These are phyloP conservation scores for Phoma sp. DNA, from an alignment of 2,329 filamentous ascomycete species.

Conservation along the genomic window DNA sequence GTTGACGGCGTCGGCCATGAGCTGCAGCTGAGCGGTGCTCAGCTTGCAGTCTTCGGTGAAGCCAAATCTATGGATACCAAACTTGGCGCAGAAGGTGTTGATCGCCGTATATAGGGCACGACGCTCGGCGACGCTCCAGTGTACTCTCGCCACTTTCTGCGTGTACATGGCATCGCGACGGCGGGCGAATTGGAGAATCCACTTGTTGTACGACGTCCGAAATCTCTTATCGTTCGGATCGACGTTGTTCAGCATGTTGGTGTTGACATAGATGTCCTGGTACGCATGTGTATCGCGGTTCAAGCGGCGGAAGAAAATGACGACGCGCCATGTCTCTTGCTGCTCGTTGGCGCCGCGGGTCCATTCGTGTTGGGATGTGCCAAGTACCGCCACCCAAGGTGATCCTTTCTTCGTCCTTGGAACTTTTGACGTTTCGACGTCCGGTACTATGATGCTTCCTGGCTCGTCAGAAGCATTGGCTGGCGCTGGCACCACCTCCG, in stretches of 20 bases:
- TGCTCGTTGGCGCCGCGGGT: neutral
- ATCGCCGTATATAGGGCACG: slow-evolving; percentile 9
- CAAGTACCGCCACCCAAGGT: neutral
- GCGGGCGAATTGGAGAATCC: slow-evolving; percentile 20
- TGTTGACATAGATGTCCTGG: slow-evolving; percentile 9
- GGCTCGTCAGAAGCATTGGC: neutral
- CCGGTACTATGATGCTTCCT: slow-evolving; percentile 1
- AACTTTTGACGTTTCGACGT: neutral
- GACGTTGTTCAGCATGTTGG: slow-evolving; percentile 4
- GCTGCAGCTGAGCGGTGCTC: neutral
- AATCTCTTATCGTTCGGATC: slow-evolving; percentile 14
- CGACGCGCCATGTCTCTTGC: slow-evolving; percentile 6
- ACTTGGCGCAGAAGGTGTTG: slow-evolving; percentile 12
- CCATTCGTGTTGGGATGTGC: slow-evolving; percentile 4
- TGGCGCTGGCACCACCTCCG: neutral
- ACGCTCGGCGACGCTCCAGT: slow-evolving; percentile 16
- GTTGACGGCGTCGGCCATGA: slow-evolving; percentile 12
- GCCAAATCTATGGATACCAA: slow-evolving; percentile 12
- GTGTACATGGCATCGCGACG: slow-evolving; percentile 12
- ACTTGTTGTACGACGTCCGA: slow-evolving; percentile 19
- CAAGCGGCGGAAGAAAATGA: slow-evolving; percentile 18
- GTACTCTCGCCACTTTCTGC: neutral
- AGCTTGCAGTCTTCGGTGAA: slow-evolving; percentile 3
- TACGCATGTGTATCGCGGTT: slow-evolving; percentile 5
- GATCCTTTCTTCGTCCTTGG: neutral